A percentile compares a stretch with the other conserved stretches of the same genome.
Evolutionary conservation across 106 monocot species (phyloP).

Genomic region (Xerophyta viscosa): DNA sequence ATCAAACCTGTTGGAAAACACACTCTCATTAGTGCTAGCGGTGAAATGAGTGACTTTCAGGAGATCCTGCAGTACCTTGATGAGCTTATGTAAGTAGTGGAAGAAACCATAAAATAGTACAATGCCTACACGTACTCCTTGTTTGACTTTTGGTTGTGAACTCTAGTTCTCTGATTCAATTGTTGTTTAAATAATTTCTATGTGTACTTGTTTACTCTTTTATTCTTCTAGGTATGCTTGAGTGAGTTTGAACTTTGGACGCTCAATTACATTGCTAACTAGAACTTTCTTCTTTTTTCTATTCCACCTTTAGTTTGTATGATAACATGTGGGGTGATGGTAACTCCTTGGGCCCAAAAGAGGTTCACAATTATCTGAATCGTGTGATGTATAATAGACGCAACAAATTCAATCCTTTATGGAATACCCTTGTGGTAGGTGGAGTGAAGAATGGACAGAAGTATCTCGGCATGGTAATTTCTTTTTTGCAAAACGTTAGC

Average conservation of each 20-base stretch:
- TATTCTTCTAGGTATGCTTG: too few relatives aligned
- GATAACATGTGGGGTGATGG: conserved; percentile 52
- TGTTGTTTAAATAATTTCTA: too few relatives aligned
- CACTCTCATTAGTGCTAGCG: conserved; percentile 40
- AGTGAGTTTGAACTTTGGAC: too few relatives aligned
- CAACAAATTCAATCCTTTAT: conserved; percentile 42
- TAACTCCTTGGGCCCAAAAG: conserved; percentile 45
- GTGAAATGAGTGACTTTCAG: conserved; percentile 49
- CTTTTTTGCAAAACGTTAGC: not conserved
- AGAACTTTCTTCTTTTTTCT: conserved; percentile 10
- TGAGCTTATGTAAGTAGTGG: conserved; percentile 30
- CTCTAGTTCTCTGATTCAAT: too few relatives aligned
- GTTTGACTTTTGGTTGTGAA: too few relatives aligned
- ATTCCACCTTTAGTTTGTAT: conserved; percentile 23
- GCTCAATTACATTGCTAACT: too few relatives aligned
- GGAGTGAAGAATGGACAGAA: conserved; percentile 42
- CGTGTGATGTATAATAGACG: conserved; percentile 42
- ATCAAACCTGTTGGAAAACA: conserved; percentile 37
- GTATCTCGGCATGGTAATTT: conserved; percentile 35
- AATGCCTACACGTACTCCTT: too few relatives aligned
- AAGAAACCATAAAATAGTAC: not conserved
- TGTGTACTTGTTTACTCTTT: too few relatives aligned
- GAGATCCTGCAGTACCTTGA: conserved; percentile 33
- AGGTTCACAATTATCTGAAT: conserved; percentile 38
- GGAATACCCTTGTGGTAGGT: conserved; percentile 34